Evolutionary conservation across 2,329 filamentous ascomycete species (phyloP), one percentile per base, ranked within the genome.

Genomic region (Elsinoe arachidis): DNA sequence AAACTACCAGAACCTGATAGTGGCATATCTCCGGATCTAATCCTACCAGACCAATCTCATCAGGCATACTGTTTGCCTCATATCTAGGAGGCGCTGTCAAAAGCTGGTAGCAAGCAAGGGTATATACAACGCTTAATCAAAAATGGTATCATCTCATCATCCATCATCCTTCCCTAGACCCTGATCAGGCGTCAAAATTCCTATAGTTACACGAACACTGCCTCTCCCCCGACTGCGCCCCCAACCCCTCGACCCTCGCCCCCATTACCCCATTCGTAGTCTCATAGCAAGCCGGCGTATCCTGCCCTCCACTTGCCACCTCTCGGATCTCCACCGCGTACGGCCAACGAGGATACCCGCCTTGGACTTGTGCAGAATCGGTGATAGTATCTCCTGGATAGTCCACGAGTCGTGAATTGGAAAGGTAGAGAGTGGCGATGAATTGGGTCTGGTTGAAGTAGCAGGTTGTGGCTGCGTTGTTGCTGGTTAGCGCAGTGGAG

Each of bases 271-370:
- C 73, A 61, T 74, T 69, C 2, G 63, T 63, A 26, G 66, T 70
- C 58, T 71, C 71, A 61, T 74, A 75, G 67, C 85, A 87, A 17
- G 75, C 73, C 1, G 83, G 84, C 2, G 78, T 73, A 5, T 74
- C 74, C 1, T 70, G 37, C 2, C 76, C 79, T 9, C 77, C 74
- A 1, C 64, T 68, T 61, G 80, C 77, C 26, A 72, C 67, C 68
- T 85, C 78, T 56, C 74, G 71, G 38, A 86, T 70, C 52, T 81
- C 76, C 1, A 84, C 76, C 15, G 80, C 78, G 58, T 76, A 83
- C 0, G 82, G 80, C 83, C 83, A 86, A 1, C 69, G 63, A 12
- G 68, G 62, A 62, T 74, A 78, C 21, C 63, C 65, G 12, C 58
- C 54, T 68, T 61, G 12, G 55, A 56, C 46, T 30, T 47, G 33